Evolutionary conservation across 768 basidiomycete species (phyloP).

Genomic region (Clathrus columnatus): DNA sequence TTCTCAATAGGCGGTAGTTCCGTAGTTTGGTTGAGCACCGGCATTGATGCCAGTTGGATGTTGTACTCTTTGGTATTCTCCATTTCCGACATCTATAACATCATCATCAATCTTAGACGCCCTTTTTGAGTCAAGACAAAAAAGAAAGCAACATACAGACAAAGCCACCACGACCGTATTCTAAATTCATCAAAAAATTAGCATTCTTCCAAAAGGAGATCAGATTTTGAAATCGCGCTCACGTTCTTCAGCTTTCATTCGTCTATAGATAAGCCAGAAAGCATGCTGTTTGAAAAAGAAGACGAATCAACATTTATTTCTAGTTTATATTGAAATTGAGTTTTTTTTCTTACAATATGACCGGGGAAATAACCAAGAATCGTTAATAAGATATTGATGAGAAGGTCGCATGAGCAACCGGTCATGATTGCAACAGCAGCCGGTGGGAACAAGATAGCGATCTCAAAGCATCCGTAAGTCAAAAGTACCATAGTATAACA

Average conservation of each 20-base stretch:
- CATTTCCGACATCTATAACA: constrained; percentile 28
- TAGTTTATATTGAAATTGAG: neutral
- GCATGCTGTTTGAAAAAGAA: constrained; percentile 42
- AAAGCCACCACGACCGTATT: constrained; percentile 70
- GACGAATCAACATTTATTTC: neutral
- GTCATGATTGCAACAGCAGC: constrained; percentile 70
- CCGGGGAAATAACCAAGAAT: constrained; percentile 72
- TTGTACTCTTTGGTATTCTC: constrained; percentile 26
- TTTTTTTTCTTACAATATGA: constrained; percentile 31
- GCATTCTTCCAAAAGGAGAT: too few species aligned
- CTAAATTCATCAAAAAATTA: neutral
- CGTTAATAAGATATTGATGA: constrained; percentile 77
- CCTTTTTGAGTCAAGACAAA: neutral
- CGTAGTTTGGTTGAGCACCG: constrained; percentile 13
- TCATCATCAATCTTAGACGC: neutral
- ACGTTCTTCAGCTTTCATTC: constrained; percentile 76
- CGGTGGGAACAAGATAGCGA: constrained; percentile 74
- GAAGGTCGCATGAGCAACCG: constrained; percentile 78
- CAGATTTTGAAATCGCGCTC: neutral
- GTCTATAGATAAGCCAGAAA: constrained; percentile 86
- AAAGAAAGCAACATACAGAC: constrained; percentile 45
- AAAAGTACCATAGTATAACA: neutral
- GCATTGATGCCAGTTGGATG: neutral
- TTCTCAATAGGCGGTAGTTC: constrained; percentile 27
- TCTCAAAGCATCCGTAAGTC: constrained; percentile 29